Conservation (phyloP, 2,329 filamentous ascomycete species). For the Hypoxylon rubiginosum region DNA sequence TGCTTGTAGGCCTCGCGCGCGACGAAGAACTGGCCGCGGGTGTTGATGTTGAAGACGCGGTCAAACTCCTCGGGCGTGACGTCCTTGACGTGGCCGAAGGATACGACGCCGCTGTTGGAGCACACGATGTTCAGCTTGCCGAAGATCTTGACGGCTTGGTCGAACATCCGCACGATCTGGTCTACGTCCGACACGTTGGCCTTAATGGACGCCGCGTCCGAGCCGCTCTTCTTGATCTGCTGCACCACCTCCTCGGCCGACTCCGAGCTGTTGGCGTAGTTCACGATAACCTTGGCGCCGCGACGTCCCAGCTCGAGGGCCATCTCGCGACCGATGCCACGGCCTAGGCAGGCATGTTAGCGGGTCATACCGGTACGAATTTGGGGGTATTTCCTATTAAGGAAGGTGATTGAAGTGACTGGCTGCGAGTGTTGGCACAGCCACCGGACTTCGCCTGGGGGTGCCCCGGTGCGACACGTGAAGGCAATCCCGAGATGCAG, state of each 20-base stretch:
- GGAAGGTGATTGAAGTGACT: slow-evolving; percentile 25
- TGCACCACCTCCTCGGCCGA: slow-evolving; percentile 76
- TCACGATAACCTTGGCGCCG: slow-evolving; percentile 75
- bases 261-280: slow-evolving; percentile 75
- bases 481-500: slow-evolving; percentile 19
- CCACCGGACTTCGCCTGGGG: slow-evolving; percentile 47
- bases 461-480: slow-evolving; percentile 27
- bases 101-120: slow-evolving; percentile 78
- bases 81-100: slow-evolving; percentile 76
- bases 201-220: slow-evolving; percentile 73
- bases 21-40: slow-evolving; percentile 79
- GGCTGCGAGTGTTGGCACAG: slow-evolving; percentile 6
- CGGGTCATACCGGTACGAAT: background rate
- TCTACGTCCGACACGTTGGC: slow-evolving; percentile 76
- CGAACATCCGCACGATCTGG: slow-evolving; percentile 74
- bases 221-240: slow-evolving; percentile 73
- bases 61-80: slow-evolving; percentile 79
- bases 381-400: slow-evolving; percentile 10
- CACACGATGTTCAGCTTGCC: slow-evolving; percentile 78
- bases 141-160: slow-evolving; percentile 72
- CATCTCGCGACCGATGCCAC: slow-evolving; percentile 76
- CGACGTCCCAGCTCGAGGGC: slow-evolving; percentile 74
- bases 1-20: slow-evolving; percentile 78
- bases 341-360: slow-evolving; percentile 56
- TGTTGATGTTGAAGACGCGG: slow-evolving; percentile 77